phyloP scores from a whole-genome alignment of 306 rosid species.

The Citrullus mucosospermus region DNA sequence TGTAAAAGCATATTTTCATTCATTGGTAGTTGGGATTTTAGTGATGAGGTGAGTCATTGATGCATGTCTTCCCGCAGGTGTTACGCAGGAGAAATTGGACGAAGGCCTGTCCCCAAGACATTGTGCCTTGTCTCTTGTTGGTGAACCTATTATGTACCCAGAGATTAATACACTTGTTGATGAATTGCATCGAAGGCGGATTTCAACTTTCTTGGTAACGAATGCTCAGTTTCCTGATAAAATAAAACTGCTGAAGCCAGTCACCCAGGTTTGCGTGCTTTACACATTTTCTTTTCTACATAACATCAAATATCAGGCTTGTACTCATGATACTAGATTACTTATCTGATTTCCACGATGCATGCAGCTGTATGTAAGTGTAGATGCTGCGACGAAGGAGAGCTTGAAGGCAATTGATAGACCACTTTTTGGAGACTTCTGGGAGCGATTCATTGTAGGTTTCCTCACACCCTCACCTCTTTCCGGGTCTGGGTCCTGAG shows the following conservation, averaged over 20 bases:
- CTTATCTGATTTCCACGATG: constrained; percentile 12
- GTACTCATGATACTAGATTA: constrained; percentile 1
- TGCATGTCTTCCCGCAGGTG: constrained; percentile 39
- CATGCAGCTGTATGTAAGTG: constrained; percentile 89
- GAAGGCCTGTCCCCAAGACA: constrained; percentile 91
- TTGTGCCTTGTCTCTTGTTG: constrained; percentile 98
- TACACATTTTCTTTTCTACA: neutral
- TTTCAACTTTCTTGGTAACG: constrained; percentile 90
- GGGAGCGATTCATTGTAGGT: constrained; percentile 94
- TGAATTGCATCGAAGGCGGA: constrained; percentile 70
- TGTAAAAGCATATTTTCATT: neutral
- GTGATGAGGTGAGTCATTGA: neutral
- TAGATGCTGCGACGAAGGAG: constrained; percentile 95
- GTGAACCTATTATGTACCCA: constrained; percentile 98
- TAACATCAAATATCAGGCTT: constrained; percentile 3
- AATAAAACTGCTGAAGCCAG: constrained; percentile 54
- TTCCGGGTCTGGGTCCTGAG: neutral
- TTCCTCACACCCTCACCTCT: neutral
- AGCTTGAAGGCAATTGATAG: constrained; percentile 94
- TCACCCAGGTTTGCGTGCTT: constrained; percentile 60
- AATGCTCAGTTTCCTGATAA: constrained; percentile 98
- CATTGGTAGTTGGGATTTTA: neutral
- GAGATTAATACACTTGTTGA: constrained; percentile 81
- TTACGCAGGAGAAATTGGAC: constrained; percentile 66
- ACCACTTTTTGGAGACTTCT: constrained; percentile 94